These are phyloP conservation scores for Coniochaeta prunicola DNA, from an alignment of 2,329 filamentous ascomycete genomes.

Conservation along the genomic window DNA sequence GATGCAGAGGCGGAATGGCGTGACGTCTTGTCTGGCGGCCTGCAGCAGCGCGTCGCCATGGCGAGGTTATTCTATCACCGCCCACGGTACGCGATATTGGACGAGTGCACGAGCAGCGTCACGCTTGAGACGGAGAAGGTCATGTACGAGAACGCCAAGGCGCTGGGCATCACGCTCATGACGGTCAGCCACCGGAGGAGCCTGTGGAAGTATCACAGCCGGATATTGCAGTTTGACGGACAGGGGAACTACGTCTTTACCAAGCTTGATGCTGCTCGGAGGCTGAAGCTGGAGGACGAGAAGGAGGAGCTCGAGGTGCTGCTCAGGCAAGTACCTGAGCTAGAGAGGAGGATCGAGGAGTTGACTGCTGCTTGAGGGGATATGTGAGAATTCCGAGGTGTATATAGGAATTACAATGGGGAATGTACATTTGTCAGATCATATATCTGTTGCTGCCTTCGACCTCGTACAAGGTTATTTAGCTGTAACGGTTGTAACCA, in stretches of 20 bases:
- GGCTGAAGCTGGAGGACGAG: slow-evolving; percentile 87
- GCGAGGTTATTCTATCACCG: slow-evolving; percentile 90
- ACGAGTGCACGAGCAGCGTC: slow-evolving; percentile 94
- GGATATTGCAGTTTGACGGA: slow-evolving; percentile 94
- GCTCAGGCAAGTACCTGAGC: slow-evolving; percentile 77
- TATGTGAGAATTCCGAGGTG: not conserved
- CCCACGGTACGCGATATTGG: slow-evolving; percentile 88
- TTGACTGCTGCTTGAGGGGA: slow-evolving; percentile 43
- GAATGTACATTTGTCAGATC: not conserved
- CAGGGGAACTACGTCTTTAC: slow-evolving; percentile 90
- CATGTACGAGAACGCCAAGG: slow-evolving; percentile 97
- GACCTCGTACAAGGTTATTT: not conserved
- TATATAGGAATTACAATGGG: not conserved
- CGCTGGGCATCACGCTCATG: slow-evolving; percentile 88
- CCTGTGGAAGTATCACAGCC: slow-evolving; percentile 93
- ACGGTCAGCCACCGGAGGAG: slow-evolving; percentile 88
- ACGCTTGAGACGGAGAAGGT: slow-evolving; percentile 89
- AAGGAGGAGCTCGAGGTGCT: slow-evolving; percentile 88
- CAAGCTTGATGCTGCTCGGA: slow-evolving; percentile 75
- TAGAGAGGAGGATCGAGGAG: slow-evolving; percentile 79
- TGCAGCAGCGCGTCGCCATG: slow-evolving; percentile 97
- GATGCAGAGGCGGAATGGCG: slow-evolving; percentile 96
- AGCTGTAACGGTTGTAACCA: too few species aligned
- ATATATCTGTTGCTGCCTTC: not conserved
- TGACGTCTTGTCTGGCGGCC: slow-evolving; percentile 82